Evolutionary conservation across 2,329 filamentous ascomycete species (phyloP).

Genomic region (Aspergillus texensis): DNA sequence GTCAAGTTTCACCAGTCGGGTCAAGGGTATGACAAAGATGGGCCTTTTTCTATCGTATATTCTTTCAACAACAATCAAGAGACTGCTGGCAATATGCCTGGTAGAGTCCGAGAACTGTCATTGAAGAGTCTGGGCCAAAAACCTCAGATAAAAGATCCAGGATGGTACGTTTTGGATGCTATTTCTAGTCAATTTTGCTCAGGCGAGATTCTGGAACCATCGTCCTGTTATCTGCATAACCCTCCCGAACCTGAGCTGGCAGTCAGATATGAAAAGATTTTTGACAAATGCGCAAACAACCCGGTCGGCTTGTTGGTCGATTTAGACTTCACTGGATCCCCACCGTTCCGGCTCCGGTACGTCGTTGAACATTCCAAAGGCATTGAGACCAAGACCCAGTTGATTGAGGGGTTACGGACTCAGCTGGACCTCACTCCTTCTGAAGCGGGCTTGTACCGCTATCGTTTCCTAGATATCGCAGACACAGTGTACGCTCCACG

Average conservation of each 20-base stretch:
- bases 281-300: constrained; percentile 92
- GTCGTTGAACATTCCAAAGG: constrained; percentile 66
- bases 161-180: constrained; percentile 82
- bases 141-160: constrained; percentile 72
- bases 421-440: constrained; percentile 83
- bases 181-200: constrained; percentile 79
- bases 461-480: constrained; percentile 77
- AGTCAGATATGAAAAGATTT: constrained; percentile 76
- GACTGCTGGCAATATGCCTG: constrained; percentile 62
- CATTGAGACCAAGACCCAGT: constrained; percentile 56
- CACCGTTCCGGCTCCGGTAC: constrained; percentile 85
- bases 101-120: constrained; percentile 62
- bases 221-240: constrained; percentile 89
- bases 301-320: constrained; percentile 88
- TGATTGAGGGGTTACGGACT: constrained; percentile 71
- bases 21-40: constrained; percentile 58
- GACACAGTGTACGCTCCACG: constrained; percentile 78
- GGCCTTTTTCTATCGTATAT: constrained; percentile 75
- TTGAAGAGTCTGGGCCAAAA: constrained; percentile 61
- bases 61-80: constrained; percentile 79
- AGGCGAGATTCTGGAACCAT: constrained; percentile 89
- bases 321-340: constrained; percentile 86
- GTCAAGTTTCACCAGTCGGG: constrained; percentile 69
- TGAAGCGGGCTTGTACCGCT: constrained; percentile 82
- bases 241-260: constrained; percentile 81